Base-by-base conservation (phyloP, 1,284 basidiomycete species). In the Naganishia liquefaciens region DNA sequence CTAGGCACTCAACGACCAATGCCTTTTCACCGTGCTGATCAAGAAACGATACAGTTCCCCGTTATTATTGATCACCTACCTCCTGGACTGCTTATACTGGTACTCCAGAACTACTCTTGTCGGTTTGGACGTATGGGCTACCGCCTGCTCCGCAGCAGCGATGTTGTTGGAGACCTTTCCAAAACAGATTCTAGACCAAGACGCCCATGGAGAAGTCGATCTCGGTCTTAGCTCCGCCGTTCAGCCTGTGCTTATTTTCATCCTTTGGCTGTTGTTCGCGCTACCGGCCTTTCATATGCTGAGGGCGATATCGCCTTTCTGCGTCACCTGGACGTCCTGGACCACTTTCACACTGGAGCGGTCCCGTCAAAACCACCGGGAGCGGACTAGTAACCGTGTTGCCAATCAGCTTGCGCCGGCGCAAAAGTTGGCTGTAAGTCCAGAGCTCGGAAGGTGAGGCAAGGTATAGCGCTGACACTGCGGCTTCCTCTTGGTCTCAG, bases 41-140 rank as follows among this genome's bases (percentile, higher is more conserved):
- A 2, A 27, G 25, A 5, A n/a, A 11, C 19, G 17, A n/a, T 25
- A 13, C 7, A 50, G 57, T 19, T n/a, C 46, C 9, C 57, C 57
- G 5, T 37, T 60, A 15, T 17, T 60, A 6, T 19, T 60, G 3
- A 19, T 13, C n/a, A 7, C 49, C 13, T 37, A 60, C 28, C 33
- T 60, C 7, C 57, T 60, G 11, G 47, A 50, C 10, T 37, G 39
- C 33, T 7, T 60, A 7, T 60, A 60, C 39, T 60, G 57, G 47
- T 50, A 60, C 39, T 39, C 46, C n/a, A 33, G 57, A 5, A 60
- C 57, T 4, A 60, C 15, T 11, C 27, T 60, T 7, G 57, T 37
- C 30, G 57, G 57, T 2, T n/a, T 60, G 17, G 57, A 60, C 15
- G 23, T 50, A 6, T 50, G 46, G 57, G 46, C 57, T 23, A 50